phyloP scores from a whole-genome alignment of 257 asterid genomes.

The Euphrasia confusa region DNA sequence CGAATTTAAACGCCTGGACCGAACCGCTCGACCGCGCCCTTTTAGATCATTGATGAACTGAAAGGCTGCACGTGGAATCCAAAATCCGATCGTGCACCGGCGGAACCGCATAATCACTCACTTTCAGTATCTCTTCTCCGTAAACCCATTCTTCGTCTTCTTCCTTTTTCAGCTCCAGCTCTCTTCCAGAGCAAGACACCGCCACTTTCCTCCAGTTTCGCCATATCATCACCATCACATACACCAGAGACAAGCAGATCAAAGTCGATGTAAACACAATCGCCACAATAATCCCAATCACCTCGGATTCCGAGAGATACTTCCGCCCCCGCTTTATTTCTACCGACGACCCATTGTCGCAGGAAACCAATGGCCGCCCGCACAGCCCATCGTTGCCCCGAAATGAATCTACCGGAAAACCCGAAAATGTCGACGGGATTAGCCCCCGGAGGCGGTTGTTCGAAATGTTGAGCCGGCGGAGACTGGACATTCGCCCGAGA shows the following conservation, averaged over 20 bases:
- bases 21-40: too few relatives aligned
- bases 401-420: slow-evolving; percentile 58
- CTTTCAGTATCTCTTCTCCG: slow-evolving; percentile 51
- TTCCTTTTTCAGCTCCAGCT: slow-evolving; percentile 35
- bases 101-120: slow-evolving; percentile 32
- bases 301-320: slow-evolving; percentile 50
- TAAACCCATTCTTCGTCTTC: slow-evolving; percentile 58
- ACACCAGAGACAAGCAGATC: slow-evolving; percentile 66
- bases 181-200: slow-evolving; percentile 69
- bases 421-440: slow-evolving; percentile 56
- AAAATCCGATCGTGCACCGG: slow-evolving; percentile 33
- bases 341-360: slow-evolving; percentile 25
- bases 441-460: slow-evolving; percentile 54
- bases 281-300: slow-evolving; percentile 64
- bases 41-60: slow-evolving; percentile 28
- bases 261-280: slow-evolving; percentile 75
- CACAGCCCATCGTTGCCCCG: slow-evolving; percentile 48
- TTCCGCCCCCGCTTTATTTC: slow-evolving; percentile 29
- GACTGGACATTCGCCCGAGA: slow-evolving; percentile 62
- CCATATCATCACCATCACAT: slow-evolving; percentile 73
- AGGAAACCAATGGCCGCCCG: slow-evolving; percentile 66
- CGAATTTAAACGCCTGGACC: too few relatives aligned
- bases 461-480: slow-evolving; percentile 66
- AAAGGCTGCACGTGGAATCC: slow-evolving; percentile 39
- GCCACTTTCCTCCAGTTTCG: slow-evolving; percentile 83